Evolutionary conservation across 495 filamentous ascomycete genomes (phyloP).

Genomic region (Acidiella bohemica): DNA sequence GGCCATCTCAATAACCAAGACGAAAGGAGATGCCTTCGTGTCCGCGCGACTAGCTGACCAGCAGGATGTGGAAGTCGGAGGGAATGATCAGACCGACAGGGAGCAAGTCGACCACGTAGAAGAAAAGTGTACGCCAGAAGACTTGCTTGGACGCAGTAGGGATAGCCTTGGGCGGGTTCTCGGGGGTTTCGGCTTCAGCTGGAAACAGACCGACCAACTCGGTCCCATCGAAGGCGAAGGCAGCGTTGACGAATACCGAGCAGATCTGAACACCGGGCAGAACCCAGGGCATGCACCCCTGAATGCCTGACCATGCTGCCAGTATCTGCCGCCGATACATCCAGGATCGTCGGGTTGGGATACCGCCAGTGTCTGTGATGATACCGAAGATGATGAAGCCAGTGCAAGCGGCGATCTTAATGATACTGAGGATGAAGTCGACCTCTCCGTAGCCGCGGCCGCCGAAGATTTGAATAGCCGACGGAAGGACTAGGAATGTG

Average conservation of each 20-base stretch:
- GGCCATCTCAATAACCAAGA: slow-evolving; percentile 28
- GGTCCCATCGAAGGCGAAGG: slow-evolving; percentile 23
- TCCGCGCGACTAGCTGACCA: slow-evolving; percentile 29
- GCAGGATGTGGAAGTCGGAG: slow-evolving; percentile 21
- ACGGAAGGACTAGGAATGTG: slow-evolving; percentile 26
- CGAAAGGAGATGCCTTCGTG: slow-evolving; percentile 26
- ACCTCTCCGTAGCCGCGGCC: slow-evolving; percentile 32
- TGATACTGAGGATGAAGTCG: slow-evolving; percentile 30
- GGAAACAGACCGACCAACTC: slow-evolving; percentile 30
- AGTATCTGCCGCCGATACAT: slow-evolving; percentile 21
- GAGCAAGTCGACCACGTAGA: slow-evolving; percentile 28
- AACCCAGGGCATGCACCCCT: too few species aligned
- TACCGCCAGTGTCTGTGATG: slow-evolving; percentile 55
- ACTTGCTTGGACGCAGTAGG: slow-evolving; percentile 35
- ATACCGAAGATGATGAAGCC: slow-evolving; percentile 62
- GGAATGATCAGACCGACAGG: slow-evolving; percentile 29
- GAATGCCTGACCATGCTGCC: too few species aligned
- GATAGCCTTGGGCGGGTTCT: slow-evolving; percentile 33
- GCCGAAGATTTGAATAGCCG: slow-evolving; percentile 30
- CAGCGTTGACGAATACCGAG: slow-evolving; percentile 21
- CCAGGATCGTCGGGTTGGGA: slow-evolving; percentile 32
- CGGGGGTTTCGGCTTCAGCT: slow-evolving; percentile 35
- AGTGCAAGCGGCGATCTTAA: slow-evolving; percentile 56
- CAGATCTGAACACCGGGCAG: too few species aligned
- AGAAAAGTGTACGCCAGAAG: slow-evolving; percentile 37